Base-by-base conservation (phyloP, 805 yeast genomes). In the Lachancea thermotolerans region DNA sequence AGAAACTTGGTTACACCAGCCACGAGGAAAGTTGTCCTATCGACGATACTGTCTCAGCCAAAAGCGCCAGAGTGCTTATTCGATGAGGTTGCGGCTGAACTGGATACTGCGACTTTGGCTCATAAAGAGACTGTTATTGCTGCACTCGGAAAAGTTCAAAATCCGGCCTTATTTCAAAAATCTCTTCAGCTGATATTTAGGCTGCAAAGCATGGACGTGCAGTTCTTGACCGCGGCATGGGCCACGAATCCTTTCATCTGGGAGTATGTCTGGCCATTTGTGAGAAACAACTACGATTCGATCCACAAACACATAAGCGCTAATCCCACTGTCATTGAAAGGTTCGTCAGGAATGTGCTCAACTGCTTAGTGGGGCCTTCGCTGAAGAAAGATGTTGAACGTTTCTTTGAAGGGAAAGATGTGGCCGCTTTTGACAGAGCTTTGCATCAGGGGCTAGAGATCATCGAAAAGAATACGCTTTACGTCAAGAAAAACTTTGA, bases 71-170 rank as follows among this genome's bases (percentile, higher is more conserved):
- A 54, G 51, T 49, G 58, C 29, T 28, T 69, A 48, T 56, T 74
- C 60, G 54, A 69, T 44, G 4, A 53, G 3, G 67, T 75, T 8
- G 49, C 70, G 37, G 46, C 57, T 2, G 77, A 75, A 52, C 73
- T 72, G 27, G 57, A 60, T 3, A 47, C 58, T 5, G 80, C 82
- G 4, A 57, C 71, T 1, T 60, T 80, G 2, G 67, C 75, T 43
- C 81, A 77, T 56, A 69, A 78, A 44, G 83, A 78, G 57, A 65
- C 71, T 34, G 74, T 78, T 0, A 58, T 79, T 34, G 54, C 60
- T 10, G 71, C 81, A 0, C 58, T 79, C 44, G 82, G 82, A 2
- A 58, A 65, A 11, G 64, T 74, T n/a, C 50, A 64, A 17, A 66
- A 69, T 35, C 51, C 56, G 14, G 62, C 63, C 8, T 60, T 68